Conservation (phyloP, 2,329 filamentous ascomycete genomes). For the Trichoderma sp. region DNA sequence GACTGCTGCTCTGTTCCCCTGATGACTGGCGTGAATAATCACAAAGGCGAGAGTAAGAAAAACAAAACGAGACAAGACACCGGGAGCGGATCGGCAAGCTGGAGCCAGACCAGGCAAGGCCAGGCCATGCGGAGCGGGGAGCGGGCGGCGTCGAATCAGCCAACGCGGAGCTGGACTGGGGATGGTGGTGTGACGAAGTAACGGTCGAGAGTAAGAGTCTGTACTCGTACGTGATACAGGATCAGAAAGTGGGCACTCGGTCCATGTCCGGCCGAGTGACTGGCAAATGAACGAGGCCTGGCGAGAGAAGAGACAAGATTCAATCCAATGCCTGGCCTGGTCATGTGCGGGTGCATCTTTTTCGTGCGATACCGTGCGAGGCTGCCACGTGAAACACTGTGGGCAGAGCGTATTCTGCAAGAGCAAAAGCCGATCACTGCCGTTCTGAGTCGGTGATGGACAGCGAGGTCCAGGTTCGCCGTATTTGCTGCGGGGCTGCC, state of each 20-base stretch:
- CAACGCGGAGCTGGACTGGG: not conserved
- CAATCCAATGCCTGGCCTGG: not conserved
- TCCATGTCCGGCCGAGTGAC: not conserved
- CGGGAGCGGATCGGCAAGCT: not conserved
- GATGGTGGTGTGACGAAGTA: not conserved
- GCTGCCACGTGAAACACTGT: not conserved
- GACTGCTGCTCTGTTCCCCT: not conserved
- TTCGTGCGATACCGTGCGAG: not conserved
- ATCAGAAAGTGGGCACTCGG: not conserved
- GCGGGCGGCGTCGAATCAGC: not conserved
- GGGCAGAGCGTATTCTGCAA: not conserved
- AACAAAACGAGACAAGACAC: not conserved
- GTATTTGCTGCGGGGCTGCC: not conserved
- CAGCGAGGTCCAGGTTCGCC: not conserved
- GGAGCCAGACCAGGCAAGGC: not conserved
- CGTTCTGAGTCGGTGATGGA: slow-evolving; percentile 6
- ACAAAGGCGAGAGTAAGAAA: not conserved
- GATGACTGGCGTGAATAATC: not conserved
- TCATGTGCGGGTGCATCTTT: not conserved
- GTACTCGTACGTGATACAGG: not conserved
- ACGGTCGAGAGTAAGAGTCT: not conserved
- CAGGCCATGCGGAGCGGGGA: not conserved
- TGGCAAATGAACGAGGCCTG: not conserved
- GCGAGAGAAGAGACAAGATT: not conserved
- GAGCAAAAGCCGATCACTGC: slow-evolving; percentile 11